Percentiles rank a stretch among this genome's conserved stretches.
Evolutionary conservation across 306 rosid genomes (phyloP).

Genomic region (Cicer chorassanicum): DNA sequence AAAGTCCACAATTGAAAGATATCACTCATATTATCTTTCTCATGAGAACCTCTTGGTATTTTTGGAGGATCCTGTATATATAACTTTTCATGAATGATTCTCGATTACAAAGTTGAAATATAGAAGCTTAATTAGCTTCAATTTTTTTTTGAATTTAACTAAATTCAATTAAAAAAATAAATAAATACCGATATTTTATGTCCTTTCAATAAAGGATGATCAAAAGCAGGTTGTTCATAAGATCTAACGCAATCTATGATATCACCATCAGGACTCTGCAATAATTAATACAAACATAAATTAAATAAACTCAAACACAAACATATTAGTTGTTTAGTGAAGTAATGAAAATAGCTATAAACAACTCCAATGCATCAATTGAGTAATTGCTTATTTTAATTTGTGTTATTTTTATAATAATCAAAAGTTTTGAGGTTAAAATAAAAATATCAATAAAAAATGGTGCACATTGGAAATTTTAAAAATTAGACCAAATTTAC

Average conservation of each 20-base stretch:
- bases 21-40: slow-evolving; percentile 44
- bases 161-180: not conserved
- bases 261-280: slow-evolving; percentile 89
- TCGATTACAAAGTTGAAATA: not conserved
- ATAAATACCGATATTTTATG: slow-evolving; percentile 73
- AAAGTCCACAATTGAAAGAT: slow-evolving; percentile 68
- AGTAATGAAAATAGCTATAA: too few species aligned
- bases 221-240: slow-evolving; percentile 61
- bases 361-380: too few species aligned
- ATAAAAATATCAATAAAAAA: too few species aligned
- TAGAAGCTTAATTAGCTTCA: not conserved
- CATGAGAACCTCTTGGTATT: slow-evolving; percentile 57
- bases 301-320: slow-evolving; percentile 4
- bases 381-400: too few species aligned
- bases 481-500: too few species aligned
- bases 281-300: not conserved
- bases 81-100: slow-evolving; percentile 8
- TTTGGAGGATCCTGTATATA: slow-evolving; percentile 72
- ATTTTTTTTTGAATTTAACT: not conserved
- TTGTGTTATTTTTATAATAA: too few species aligned
- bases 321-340: not conserved
- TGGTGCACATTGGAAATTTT: too few species aligned
- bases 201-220: slow-evolving; percentile 48
- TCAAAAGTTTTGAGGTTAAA: not conserved
- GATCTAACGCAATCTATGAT: slow-evolving; percentile 77